Evolutionary conservation across 2,329 filamentous ascomycete genomes (phyloP), one percentile per base, ranked within the genome.

Genomic region (Fusarium penzigii): DNA sequence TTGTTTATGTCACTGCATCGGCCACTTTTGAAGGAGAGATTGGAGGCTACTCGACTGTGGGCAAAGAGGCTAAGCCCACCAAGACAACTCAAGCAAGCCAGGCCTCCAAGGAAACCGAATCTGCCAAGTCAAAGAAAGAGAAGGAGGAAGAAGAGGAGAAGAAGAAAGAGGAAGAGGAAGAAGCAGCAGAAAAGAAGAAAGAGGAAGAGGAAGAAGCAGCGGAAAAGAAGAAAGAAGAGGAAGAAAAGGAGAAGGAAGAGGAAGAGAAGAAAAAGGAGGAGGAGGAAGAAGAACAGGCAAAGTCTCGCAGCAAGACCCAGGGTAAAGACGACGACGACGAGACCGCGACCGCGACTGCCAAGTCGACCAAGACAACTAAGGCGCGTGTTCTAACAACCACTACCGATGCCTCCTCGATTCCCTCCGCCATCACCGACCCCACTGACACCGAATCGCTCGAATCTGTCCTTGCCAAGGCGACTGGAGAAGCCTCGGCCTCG

Each of bases 21-120:
- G 63, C 71, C 12, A 75, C 69, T 5, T 78, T 78, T 38, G 65
- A 69, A 36, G 76, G 74, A n/a, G 63, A 67, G 6, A 66, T 78
- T 49, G 76, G 74, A 46, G 76, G 76, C 25, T 78, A 73, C 49
- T 69, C 69, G 34, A 78, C 75, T 6, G 44, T 73, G 10, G 63
- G 53, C 10, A 38, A 51, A 9, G 55, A 60, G 17, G 39, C 54
- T 6, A 46, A 57, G 42, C 44, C 55, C 13, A 63, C 64, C 11
- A 17, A 57, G 36, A 42, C 48, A 7, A 41, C 58, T 8, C 39
- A 49, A 42, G 42, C 36, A 7, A 20, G 49, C 25, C 39, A 41
- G 14, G 25, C 45, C 13, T 47, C 46, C n/a, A 16, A 44, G 20
- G 20, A 29, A 54, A 47, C 38, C 16, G 42, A 52, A 32, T 53